A percentile compares a stretch with the other conserved stretches of the same genome.
These are phyloP conservation scores for Phytophthora multivora DNA, from an alignment of 352 stramenopile species.

Conservation along the genomic window DNA sequence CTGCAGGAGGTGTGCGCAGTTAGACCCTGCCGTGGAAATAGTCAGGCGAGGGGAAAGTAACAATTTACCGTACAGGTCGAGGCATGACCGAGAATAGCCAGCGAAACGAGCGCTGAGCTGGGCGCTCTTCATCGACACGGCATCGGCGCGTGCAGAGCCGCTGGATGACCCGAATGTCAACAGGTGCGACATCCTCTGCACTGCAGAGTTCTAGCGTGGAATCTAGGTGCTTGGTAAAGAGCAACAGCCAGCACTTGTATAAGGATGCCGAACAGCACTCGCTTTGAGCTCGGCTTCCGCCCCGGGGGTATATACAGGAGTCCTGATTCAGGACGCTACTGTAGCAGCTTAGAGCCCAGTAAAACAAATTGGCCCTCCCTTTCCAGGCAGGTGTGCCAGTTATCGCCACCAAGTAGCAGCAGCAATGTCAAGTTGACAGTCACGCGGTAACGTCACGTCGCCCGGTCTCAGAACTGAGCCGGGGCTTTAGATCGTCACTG, in stretches of 20 bases:
- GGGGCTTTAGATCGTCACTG: slow-evolving; percentile 17
- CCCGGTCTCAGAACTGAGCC: slow-evolving; percentile 23
- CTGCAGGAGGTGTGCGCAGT: too few relatives aligned
- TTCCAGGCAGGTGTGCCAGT: slow-evolving; percentile 7
- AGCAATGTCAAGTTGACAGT: background rate
- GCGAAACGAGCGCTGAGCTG: slow-evolving; percentile 12
- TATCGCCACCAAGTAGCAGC: slow-evolving; percentile 7
- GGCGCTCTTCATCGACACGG: slow-evolving; percentile 2
- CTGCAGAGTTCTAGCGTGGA: background rate
- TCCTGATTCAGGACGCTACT: background rate
- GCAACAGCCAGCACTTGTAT: background rate
- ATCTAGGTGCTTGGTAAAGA: background rate
- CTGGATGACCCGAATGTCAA: background rate
- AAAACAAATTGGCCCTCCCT: too few relatives aligned
- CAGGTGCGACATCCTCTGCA: slow-evolving; percentile 10
- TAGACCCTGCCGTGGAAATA: too few relatives aligned
- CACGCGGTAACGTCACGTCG: background rate
- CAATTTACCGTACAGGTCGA: too few relatives aligned
- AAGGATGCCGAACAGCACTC: too few relatives aligned
- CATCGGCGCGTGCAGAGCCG: slow-evolving; percentile 5
- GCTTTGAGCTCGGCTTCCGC: too few relatives aligned
- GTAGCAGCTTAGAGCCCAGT: background rate
- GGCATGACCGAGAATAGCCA: background rate
- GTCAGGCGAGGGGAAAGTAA: too few relatives aligned
- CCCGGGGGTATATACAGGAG: background rate